Evolutionary conservation across 2,329 filamentous ascomycete species (phyloP).

Genomic region (Phyllosticta citriasiana): DNA sequence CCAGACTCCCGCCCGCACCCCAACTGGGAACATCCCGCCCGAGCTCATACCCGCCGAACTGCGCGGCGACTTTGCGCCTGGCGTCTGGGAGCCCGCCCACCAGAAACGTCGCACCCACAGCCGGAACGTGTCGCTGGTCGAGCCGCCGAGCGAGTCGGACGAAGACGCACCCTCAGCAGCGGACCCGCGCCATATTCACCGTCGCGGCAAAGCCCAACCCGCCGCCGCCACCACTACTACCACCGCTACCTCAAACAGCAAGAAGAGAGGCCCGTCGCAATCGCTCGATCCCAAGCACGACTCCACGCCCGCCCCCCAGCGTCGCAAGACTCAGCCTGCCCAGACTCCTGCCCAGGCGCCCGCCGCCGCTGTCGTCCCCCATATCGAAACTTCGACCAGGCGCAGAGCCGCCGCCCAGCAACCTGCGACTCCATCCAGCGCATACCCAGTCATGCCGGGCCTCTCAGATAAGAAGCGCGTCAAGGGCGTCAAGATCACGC

Average conservation of each 20-base stretch:
- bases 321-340: conserved; percentile 3
- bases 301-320: neutral
- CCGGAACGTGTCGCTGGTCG: conserved; percentile 9
- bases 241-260: neutral
- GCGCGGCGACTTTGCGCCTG: conserved; percentile 9
- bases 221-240: neutral
- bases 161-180: neutral
- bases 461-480: conserved; percentile 46
- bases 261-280: neutral
- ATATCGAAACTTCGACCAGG: conserved; percentile 3
- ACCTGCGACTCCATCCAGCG: conserved; percentile 6
- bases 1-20: conserved; percentile 8
- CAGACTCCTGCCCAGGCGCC: neutral
- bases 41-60: conserved; percentile 10
- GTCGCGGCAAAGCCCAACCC: neutral
- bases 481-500: conserved; percentile 33
- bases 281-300: neutral
- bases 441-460: conserved; percentile 38
- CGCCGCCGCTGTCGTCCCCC: neutral
- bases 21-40: conserved; percentile 5
- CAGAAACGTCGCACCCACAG: conserved; percentile 10
- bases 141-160: conserved; percentile 4
- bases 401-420: conserved; percentile 3
- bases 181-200: neutral
- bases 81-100: conserved; percentile 9